Evolutionary conservation across 2,329 filamentous ascomycete genomes (phyloP).

Genomic region (Aspergillus floridensis): DNA sequence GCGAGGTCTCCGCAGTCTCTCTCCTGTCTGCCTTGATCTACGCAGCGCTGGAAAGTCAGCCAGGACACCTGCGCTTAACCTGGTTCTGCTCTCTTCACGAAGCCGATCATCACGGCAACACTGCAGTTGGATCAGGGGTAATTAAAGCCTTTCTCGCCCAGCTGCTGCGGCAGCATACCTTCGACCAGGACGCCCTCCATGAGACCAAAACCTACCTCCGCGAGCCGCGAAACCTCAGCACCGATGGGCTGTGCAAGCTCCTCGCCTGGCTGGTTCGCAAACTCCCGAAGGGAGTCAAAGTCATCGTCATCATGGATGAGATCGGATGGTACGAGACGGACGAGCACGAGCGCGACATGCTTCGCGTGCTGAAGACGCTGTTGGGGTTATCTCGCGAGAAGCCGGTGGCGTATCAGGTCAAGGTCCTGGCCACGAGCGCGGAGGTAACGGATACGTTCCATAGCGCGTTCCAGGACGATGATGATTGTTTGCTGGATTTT

Average conservation of each 20-base stretch:
- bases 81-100: not conserved
- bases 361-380: not conserved
- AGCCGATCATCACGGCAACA: not conserved
- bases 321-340: not conserved
- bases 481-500: not conserved
- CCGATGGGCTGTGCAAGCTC: not conserved
- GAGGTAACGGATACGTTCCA: not conserved
- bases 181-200: not conserved
- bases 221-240: not conserved
- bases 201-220: not conserved
- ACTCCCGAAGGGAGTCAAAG: not conserved
- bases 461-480: not conserved
- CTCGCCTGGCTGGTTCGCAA: not conserved
- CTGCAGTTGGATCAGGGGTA: not conserved
- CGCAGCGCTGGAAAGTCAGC: not conserved
- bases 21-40: not conserved
- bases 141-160: not conserved
- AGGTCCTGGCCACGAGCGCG: not conserved
- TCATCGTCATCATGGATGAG: not conserved
- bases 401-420: not conserved
- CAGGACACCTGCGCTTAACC: not conserved
- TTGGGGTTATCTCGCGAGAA: not conserved
- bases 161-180: not conserved
- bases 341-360: not conserved
- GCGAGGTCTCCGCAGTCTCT: not conserved